Conservation (phyloP, 164 flowering plant genomes). For the Tetrastigma voinierianum region DNA sequence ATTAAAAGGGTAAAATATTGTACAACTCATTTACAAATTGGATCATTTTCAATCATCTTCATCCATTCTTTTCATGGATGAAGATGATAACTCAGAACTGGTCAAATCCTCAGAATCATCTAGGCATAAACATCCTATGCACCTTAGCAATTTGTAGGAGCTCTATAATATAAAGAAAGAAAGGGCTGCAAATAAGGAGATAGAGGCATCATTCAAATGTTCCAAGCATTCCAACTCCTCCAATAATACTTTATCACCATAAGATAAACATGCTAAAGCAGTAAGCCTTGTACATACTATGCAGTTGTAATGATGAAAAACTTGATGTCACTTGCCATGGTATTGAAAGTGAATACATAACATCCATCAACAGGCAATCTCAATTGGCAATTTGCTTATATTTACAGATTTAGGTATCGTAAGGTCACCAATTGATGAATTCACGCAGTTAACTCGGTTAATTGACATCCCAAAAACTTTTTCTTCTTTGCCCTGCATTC, state of each 20-base stretch:
- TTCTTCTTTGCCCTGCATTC: background rate
- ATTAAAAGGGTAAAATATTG: too few species aligned
- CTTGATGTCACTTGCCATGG: slow-evolving; percentile 5
- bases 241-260: background rate
- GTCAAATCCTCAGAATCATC: too few species aligned
- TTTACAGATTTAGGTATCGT: slow-evolving; percentile 9
- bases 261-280: too few species aligned
- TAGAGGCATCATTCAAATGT: background rate
- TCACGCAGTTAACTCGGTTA: background rate
- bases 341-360: background rate
- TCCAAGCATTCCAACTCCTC: background rate
- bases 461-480: background rate
- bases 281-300: too few species aligned
- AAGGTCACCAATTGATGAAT: background rate
- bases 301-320: background rate
- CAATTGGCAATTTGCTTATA: slow-evolving; percentile 5
- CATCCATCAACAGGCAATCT: background rate
- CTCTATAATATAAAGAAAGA: too few species aligned
- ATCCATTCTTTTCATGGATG: too few species aligned
- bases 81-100: too few species aligned
- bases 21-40: too few species aligned
- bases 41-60: too few species aligned
- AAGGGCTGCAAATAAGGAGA: background rate
- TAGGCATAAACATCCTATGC: too few species aligned
- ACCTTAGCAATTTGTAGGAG: too few species aligned